Percentiles rank a stretch among this genome's conserved stretches.
Evolutionary conservation across 139 green algal genomes (phyloP).

Genomic region (Chlamydomonas asymmetrica): DNA sequence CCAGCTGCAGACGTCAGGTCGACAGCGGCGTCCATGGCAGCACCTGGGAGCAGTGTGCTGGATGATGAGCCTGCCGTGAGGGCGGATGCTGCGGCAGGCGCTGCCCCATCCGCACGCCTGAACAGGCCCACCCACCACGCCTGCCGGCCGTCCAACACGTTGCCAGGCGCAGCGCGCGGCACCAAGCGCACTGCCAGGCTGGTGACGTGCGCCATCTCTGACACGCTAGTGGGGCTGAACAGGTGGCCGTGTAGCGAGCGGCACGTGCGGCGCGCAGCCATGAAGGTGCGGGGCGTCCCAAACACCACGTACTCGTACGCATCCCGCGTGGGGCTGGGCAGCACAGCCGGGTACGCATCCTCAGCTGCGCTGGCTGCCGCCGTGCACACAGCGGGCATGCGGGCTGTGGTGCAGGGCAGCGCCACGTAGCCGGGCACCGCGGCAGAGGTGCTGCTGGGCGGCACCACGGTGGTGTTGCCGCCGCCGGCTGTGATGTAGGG

Average conservation of each 20-base stretch:
- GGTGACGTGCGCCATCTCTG: neutral
- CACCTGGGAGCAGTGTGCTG: too few species aligned
- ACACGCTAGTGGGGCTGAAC: neutral
- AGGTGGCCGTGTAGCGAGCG: constrained; percentile 3
- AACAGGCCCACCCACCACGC: too few species aligned
- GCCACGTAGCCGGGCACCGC: neutral
- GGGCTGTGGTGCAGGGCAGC: constrained; percentile 6
- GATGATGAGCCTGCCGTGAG: too few species aligned
- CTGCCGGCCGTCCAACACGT: too few species aligned
- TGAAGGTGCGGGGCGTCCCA: neutral
- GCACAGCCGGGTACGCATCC: neutral
- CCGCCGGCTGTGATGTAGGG: too few species aligned
- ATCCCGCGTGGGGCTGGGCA: neutral
- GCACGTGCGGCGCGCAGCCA: constrained; percentile 1
- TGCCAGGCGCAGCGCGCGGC: neutral
- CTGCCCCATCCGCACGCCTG: too few species aligned
- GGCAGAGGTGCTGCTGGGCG: neutral
- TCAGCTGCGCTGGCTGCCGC: neutral
- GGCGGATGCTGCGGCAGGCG: too few species aligned
- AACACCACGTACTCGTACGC: constrained; percentile 20
- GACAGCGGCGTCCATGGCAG: too few species aligned
- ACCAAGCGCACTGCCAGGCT: constrained; percentile 1
- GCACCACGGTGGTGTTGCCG: neutral
- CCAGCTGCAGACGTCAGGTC: too few species aligned
- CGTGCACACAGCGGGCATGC: neutral